Conservation (phyloP, 1,284 basidiomycete genomes). For the Omphalotus olearius region DNA sequence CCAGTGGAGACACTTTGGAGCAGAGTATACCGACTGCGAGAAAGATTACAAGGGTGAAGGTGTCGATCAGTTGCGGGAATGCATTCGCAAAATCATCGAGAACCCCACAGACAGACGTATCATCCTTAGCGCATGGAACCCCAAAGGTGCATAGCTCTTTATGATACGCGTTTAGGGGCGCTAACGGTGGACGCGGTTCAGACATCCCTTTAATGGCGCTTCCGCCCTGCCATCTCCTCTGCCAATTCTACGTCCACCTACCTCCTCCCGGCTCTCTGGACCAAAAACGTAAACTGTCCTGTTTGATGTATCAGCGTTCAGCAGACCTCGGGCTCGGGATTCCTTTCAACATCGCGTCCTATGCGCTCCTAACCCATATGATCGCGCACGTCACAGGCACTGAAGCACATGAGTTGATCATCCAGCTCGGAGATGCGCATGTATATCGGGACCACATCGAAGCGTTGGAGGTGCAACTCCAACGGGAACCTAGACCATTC, state of each 20-base stretch:
- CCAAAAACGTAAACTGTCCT: constrained; percentile 75
- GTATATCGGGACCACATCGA: constrained; percentile 93
- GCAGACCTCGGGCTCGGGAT: constrained; percentile 96
- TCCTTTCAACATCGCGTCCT: constrained; percentile 98
- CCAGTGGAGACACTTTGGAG: constrained; percentile 98
- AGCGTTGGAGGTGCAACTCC: constrained; percentile 79
- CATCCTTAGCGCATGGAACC: constrained; percentile 96
- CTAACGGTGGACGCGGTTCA: constrained; percentile 25
- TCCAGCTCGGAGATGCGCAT: constrained; percentile 95
- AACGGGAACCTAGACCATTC: constrained; percentile 77
- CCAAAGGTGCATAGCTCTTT: constrained; percentile 64
- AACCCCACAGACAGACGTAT: constrained; percentile 96
- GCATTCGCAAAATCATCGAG: constrained; percentile 88
- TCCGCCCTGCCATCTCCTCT: constrained; percentile 97
- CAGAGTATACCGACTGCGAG: constrained; percentile 81
- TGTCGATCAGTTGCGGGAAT: constrained; percentile 89
- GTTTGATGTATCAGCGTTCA: constrained; percentile 97
- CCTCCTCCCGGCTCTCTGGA: constrained; percentile 45
- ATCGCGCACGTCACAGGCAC: constrained; percentile 89
- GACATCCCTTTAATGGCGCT: constrained; percentile 94
- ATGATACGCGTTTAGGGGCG: not conserved
- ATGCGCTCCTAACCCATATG: constrained; percentile 96
- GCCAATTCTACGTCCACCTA: constrained; percentile 96
- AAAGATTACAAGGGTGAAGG: constrained; percentile 84
- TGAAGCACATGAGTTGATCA: constrained; percentile 83